Evolutionary conservation across 208 protist genomes (phyloP), one percentile per base, ranked within the genome.

Genomic region (Crithidia expoeki): DNA sequence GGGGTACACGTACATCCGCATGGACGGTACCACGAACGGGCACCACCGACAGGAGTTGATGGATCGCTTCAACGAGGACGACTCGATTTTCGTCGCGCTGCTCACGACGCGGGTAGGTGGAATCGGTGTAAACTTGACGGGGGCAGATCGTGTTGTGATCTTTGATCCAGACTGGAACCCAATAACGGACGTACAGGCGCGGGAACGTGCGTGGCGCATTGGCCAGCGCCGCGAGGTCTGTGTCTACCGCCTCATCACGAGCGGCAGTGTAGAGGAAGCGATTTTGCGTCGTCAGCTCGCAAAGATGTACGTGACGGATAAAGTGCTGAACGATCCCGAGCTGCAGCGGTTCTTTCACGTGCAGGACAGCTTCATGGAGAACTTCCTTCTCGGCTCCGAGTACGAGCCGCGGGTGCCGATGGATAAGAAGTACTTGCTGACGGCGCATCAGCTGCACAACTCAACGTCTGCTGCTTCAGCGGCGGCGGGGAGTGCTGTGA

Each of bases 161-260:
- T 99, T 97, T 61, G 98, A 99, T 74, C 98, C 98, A 0, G 98
- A 99, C 84, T 99, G 98, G 98, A 98, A 98, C 74, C 95, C 93
- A 2, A 81, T 90, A 33, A 97, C 88, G 0, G 93, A 98, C 74
- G 63, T 93, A 14, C 93, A 98, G 81, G 92, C 94, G 16, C 76
- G 92, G 0, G 92, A 97, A 78, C 85, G 99, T 27, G 97, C 98
- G 9, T 99, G 96, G 90, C 84, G 98, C 42, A 98, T 99, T 57
- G 99, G 99, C 14, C 99, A 99, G 70, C 92, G 69, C 34, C 84
- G 90, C 49, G 71, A 94, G 9, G 98, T 99, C 19, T 93, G 89
- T 11, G 89, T 99, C 5, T 99, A 98, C 75, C 86, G 98, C 52
- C 84, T 99, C 2, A 95, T 99, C 47, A 96, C 94, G 11, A 83